Base-by-base conservation (phyloP, 2,329 filamentous ascomycete species). In the Cercospora sojina region DNA sequence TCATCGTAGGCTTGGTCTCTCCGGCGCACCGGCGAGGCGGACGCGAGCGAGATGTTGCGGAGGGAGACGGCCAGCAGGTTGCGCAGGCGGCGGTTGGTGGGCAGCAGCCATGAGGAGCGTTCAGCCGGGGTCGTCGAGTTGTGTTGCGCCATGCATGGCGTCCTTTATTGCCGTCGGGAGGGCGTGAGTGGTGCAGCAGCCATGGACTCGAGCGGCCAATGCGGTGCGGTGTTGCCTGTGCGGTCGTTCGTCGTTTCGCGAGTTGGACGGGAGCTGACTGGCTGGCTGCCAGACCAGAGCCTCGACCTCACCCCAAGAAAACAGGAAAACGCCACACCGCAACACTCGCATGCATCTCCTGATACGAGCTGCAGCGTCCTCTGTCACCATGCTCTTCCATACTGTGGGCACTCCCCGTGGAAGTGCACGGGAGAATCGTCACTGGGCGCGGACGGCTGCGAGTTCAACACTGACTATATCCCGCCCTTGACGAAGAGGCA, bases 11-110 rank as follows among this genome's bases (percentile, higher is more conserved):
- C 90, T 78, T 84, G 86, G 13, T 83, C 81, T 61, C 83, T 83
- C 41, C 77, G 70, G 67, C 84, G 74, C 1, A 62, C 57, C 81
- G 74, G 63, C 6, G 81, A 81, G 66, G 83, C 81, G 69, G 82
- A 83, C 25, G 82, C 83, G 71, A 97, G 88, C 68, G 88, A 88
- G 51, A 97, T 83, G 78, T 97, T 97, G 65, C 94, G 91, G 60
- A 97, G 82, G 64, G 91, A 94, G 72, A 98, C 87, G 71, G 92
- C 92, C 74, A 91, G 89, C 4, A 97, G 85, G 82, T 97, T 93
- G 63, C 94, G 89, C 62, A 98, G 84, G 78, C 90, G 93, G 77
- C 93, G 91, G 78, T 97, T 97, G 84, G 95, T 83, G 73, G 84
- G 79, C 70, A 85, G 81, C 49, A 86, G 79, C 80, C 83, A 85